phyloP scores from a whole-genome alignment of 805 yeast genomes.

The Starmerella sirachaensis region DNA sequence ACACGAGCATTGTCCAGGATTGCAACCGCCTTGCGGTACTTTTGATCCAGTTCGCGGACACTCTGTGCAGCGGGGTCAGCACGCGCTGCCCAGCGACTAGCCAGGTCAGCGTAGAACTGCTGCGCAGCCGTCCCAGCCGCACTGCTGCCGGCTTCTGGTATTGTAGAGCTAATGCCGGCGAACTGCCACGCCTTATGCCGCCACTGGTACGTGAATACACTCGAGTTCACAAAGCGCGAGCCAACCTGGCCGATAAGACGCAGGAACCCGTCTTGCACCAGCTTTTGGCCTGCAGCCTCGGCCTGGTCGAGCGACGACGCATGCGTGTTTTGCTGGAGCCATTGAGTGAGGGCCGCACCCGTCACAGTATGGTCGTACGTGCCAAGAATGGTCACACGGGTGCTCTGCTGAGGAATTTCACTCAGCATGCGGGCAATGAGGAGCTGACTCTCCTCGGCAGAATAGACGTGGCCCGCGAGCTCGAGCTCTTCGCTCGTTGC shows the following conservation, averaged over 20 bases:
- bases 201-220: constrained; percentile 73
- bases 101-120: constrained; percentile 12
- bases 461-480: constrained; percentile 27
- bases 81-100: constrained; percentile 13
- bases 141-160: not conserved
- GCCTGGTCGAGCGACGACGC: constrained; percentile 41
- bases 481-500: constrained; percentile 21
- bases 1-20: constrained; percentile 57
- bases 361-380: constrained; percentile 49
- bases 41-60: constrained; percentile 44
- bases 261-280: constrained; percentile 48
- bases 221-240: constrained; percentile 54
- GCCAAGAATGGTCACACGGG: constrained; percentile 58
- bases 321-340: constrained; percentile 42
- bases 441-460: constrained; percentile 33
- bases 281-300: constrained; percentile 64
- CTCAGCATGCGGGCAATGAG: constrained; percentile 35
- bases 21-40: constrained; percentile 43
- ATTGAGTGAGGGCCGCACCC: constrained; percentile 49
- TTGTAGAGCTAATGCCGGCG: constrained; percentile 29
- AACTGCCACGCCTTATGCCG: constrained; percentile 51
- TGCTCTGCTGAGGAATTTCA: constrained; percentile 41
- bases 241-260: constrained; percentile 53
- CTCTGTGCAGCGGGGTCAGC: constrained; percentile 24
- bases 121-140: constrained; percentile 5